These are phyloP conservation scores for Acacia concinna DNA, from an alignment of 331 rosid species.

Conservation along the genomic window DNA sequence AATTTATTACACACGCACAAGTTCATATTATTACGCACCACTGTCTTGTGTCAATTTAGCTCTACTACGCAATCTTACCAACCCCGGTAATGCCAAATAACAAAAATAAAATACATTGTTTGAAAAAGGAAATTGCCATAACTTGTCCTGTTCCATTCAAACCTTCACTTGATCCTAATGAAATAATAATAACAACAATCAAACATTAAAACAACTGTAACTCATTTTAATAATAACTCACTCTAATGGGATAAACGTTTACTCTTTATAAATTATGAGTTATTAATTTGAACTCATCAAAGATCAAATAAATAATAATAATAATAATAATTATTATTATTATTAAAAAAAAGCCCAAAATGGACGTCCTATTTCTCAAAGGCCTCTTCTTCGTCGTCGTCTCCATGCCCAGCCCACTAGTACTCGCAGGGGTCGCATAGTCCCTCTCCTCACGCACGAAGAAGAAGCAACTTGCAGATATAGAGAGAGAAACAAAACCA, in stretches of 20 bases:
- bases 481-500: constrained; percentile 29
- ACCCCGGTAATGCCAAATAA: neutral
- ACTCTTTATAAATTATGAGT: neutral
- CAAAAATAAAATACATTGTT: neutral
- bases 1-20: neutral
- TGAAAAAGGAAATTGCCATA: neutral
- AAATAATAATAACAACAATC: neutral
- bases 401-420: constrained; percentile 85
- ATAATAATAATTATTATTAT: neutral
- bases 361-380: constrained; percentile 55
- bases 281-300: neutral
- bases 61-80: neutral
- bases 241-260: neutral
- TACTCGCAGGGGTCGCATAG: constrained; percentile 86
- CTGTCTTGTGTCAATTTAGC: neutral
- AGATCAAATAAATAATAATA: neutral
- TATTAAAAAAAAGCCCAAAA: constrained; percentile 69
- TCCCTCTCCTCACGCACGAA: constrained; percentile 47
- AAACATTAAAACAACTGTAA: neutral
- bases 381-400: constrained; percentile 76
- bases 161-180: neutral
- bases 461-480: constrained; percentile 43
- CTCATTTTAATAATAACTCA: neutral
- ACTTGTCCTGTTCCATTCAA: neutral
- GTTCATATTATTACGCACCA: neutral